phyloP scores from a whole-genome alignment of 768 basidiomycete species.

The Brasilioporus rufonigricans region DNA sequence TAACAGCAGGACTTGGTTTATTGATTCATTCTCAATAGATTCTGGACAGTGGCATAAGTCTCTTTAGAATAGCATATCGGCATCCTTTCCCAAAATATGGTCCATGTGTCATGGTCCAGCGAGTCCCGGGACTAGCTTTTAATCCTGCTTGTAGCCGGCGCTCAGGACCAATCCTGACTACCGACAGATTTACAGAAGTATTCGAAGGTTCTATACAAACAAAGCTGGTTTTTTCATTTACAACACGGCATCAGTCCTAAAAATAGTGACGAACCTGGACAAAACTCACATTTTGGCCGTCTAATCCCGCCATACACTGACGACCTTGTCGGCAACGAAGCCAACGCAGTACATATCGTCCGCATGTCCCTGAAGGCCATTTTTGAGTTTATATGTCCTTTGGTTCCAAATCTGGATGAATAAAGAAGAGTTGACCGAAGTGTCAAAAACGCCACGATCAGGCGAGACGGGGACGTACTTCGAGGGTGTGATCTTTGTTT shows the following conservation, averaged over 20 bases:
- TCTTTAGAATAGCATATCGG: no score
- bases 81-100: no score
- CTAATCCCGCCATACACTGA: slow-evolving; percentile 92
- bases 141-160: no score
- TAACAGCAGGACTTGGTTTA: no score
- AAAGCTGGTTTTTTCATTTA: slow-evolving; percentile 32
- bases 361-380: slow-evolving; percentile 91
- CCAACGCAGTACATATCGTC: slow-evolving; percentile 99
- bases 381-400: slow-evolving; percentile 92
- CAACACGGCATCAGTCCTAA: neutral
- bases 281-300: slow-evolving; percentile 87
- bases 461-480: slow-evolving; percentile 50
- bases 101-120: no score
- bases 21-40: no score
- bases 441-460: neutral
- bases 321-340: slow-evolving; percentile 98
- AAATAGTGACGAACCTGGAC: neutral
- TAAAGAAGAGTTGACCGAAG: neutral
- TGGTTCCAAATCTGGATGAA: slow-evolving; percentile 80
- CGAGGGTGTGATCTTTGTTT: slow-evolving; percentile 93
- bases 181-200: no score
- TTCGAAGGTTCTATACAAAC: neutral
- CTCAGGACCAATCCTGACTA: no score
- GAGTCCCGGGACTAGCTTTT: no score
- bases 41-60: no score